Base-by-base conservation (phyloP, 352 stramenopile genomes). In the Phytophthora meadii region DNA sequence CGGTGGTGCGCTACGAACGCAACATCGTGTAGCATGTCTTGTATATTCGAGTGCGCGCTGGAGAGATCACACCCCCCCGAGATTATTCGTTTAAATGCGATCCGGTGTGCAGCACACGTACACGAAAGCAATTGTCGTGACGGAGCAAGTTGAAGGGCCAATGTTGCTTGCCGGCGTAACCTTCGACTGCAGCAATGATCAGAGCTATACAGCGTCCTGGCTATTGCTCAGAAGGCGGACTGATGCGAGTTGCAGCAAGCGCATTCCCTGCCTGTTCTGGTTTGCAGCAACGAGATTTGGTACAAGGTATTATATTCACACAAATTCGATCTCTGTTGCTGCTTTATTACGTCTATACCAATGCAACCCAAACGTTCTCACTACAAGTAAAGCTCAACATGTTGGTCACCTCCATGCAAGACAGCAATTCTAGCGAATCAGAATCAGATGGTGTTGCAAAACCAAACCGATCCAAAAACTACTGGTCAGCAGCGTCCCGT, bases 401-500 rank as follows among this genome's bases (percentile, higher is more conserved):
- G 24, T 24, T 51, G 45, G 24, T 37, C 45, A 37, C 15, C 9
- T n/a, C 8, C 8, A 22, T 10, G 30, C 30, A 4, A 22, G 22
- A n/a, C 22, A 22, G 22, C 22, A 22, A 53, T 8, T 6, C 25
- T 30, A 27, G 40, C 48, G 37, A 58, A 28, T 58, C 51, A 57
- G 32, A 61, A 36, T 61, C 54, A 61, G 54, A 61, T 53, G 41
- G 2, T 27, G 5, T 8, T 15, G 1, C 11, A 27, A 8, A 36
- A 36, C 7, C 30, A 54, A 34, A 37, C 12, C 4, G 22, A 24
- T 15, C 40, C 55, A 36, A 71, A 71, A 77, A 77, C 53, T 74
- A 77, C 69, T 77, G 69, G 70, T 53, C 65, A 70, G 68, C 65
- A 78, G 60, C 53, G 64, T 54, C 27, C 22, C 22, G 22, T 22